A percentile compares a stretch with the other conserved stretches of the same genome.
phyloP scores from a whole-genome alignment of 2,329 filamentous ascomycete species.

The Ophidiomyces ophidiicola region DNA sequence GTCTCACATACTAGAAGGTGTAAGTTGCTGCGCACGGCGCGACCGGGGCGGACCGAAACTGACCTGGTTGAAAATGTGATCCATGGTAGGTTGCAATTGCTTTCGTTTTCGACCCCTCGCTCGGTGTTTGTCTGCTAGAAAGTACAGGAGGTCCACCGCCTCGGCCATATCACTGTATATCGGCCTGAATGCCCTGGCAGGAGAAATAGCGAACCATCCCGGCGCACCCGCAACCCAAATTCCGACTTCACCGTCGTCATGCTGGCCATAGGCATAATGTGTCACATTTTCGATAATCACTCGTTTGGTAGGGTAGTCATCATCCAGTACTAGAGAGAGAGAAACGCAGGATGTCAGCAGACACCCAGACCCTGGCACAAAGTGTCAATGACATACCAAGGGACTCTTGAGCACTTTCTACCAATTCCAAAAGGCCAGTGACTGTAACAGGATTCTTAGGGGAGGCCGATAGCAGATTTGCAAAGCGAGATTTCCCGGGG shows the following conservation, averaged over 20 bases:
- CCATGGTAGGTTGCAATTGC: conserved; percentile 27
- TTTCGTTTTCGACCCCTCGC: conserved; percentile 26
- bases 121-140: conserved; percentile 46
- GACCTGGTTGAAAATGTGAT: conserved; percentile 32
- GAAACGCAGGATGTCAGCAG: background rate
- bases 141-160: conserved; percentile 49
- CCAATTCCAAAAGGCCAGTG: conserved; percentile 38
- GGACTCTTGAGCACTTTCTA: conserved; percentile 34
- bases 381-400: conserved; percentile 25
- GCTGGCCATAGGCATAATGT: conserved; percentile 39
- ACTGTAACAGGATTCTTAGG: conserved; percentile 44
- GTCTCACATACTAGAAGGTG: conserved; percentile 28
- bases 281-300: conserved; percentile 39
- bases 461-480: conserved; percentile 45
- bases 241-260: conserved; percentile 44
- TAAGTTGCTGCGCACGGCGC: conserved; percentile 3
- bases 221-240: conserved; percentile 52
- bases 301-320: conserved; percentile 30
- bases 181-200: conserved; percentile 41
- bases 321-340: conserved; percentile 26
- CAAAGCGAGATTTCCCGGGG: conserved; percentile 38
- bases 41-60: conserved; percentile 11
- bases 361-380: background rate
- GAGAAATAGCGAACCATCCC: conserved; percentile 50
- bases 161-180: conserved; percentile 46